phyloP scores from a whole-genome alignment of 1,139 yeast genomes.

The Zhuliangozyma blackwelliae region DNA sequence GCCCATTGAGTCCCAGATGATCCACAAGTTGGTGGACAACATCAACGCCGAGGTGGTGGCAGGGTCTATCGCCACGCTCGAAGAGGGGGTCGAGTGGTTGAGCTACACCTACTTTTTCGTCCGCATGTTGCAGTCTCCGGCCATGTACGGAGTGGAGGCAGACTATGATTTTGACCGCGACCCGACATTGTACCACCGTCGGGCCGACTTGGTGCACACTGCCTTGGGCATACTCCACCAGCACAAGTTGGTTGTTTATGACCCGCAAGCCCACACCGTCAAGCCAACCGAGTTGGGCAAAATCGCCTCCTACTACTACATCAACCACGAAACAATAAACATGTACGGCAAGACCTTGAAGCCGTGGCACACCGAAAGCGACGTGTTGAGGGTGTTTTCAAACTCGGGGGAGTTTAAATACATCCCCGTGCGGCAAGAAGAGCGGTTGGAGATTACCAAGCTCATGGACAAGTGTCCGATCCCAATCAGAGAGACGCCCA shows the following conservation, averaged over 20 bases:
- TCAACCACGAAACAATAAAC: constrained; percentile 66
- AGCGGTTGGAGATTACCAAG: constrained; percentile 68
- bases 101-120: constrained; percentile 75
- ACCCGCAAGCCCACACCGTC: constrained; percentile 40
- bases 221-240: constrained; percentile 60
- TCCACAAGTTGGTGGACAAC: constrained; percentile 65
- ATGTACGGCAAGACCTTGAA: constrained; percentile 58
- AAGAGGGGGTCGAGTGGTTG: constrained; percentile 77
- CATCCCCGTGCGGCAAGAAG: constrained; percentile 85
- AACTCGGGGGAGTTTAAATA: constrained; percentile 80
- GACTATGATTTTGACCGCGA: constrained; percentile 51
- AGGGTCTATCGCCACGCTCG: constrained; percentile 58
- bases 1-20: constrained; percentile 87
- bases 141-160: constrained; percentile 69
- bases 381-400: constrained; percentile 72
- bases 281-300: constrained; percentile 73
- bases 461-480: constrained; percentile 76
- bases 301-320: constrained; percentile 85
- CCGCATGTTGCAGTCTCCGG: constrained; percentile 74
- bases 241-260: constrained; percentile 57
- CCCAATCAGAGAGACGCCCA: constrained; percentile 71
- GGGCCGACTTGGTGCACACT: constrained; percentile 71
- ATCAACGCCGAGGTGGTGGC: constrained; percentile 84
- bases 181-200: constrained; percentile 33
- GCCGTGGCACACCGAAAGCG: constrained; percentile 67